A percentile compares a stretch with the other conserved stretches of the same genome.
phyloP scores from a whole-genome alignment of 805 yeast genomes.

The Candida maesae region DNA sequence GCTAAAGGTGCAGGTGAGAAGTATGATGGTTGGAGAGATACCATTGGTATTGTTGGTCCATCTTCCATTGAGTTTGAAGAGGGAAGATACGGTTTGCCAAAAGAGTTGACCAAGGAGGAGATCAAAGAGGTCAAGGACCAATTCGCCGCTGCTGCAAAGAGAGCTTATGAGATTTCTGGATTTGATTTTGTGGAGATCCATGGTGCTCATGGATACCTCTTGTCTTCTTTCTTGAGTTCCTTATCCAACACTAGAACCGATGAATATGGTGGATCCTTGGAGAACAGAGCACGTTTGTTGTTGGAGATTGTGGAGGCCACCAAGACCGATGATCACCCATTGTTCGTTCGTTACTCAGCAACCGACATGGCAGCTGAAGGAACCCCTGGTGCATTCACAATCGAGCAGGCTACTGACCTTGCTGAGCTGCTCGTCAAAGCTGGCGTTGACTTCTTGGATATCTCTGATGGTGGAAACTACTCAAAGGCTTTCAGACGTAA shows the following conservation, averaged over 20 bases:
- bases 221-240: conserved; percentile 44
- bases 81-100: conserved; percentile 30
- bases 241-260: conserved; percentile 50
- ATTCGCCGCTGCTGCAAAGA: conserved; percentile 44
- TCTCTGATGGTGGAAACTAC: conserved; percentile 51
- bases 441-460: conserved; percentile 51
- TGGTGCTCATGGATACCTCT: conserved; percentile 52
- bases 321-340: conserved; percentile 41
- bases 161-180: conserved; percentile 42
- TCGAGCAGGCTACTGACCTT: conserved; percentile 28
- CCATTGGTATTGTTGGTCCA: conserved; percentile 43
- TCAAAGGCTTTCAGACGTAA: conserved; percentile 27
- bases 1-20: conserved; percentile 30
- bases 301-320: conserved; percentile 48
- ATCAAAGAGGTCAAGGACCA: conserved; percentile 37
- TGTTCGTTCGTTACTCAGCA: conserved; percentile 32
- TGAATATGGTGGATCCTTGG: conserved; percentile 60
- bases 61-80: conserved; percentile 33
- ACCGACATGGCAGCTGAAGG: conserved; percentile 15
- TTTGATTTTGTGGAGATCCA: conserved; percentile 26
- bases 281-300: conserved; percentile 49
- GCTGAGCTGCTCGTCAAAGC: conserved; percentile 36
- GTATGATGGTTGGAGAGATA: conserved; percentile 37
- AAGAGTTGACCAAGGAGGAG: conserved; percentile 41
- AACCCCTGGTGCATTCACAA: conserved; percentile 19